These are phyloP conservation scores for Zasmidium citrigriseum DNA, from an alignment of 2,329 filamentous ascomycete genomes.

Conservation along the genomic window DNA sequence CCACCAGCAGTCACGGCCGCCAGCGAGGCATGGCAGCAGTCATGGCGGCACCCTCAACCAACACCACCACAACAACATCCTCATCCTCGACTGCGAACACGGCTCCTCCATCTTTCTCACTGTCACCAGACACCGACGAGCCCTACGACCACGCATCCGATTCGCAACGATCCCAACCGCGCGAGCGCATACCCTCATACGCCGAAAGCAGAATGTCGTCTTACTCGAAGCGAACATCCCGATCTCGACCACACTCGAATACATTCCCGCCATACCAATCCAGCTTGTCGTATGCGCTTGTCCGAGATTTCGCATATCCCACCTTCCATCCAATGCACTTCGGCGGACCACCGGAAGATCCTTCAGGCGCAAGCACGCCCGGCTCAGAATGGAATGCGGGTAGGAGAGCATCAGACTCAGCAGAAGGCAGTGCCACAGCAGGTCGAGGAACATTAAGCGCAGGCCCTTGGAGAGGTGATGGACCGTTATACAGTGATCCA, in stretches of 20 bases:
- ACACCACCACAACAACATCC: background rate
- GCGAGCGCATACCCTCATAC: slow-evolving; percentile 7
- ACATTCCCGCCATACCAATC: slow-evolving; percentile 82
- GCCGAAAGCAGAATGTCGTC: slow-evolving; percentile 81
- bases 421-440: slow-evolving; percentile 20
- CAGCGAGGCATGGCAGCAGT: background rate
- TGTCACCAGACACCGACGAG: slow-evolving; percentile 3
- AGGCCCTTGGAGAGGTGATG: slow-evolving; percentile 46
- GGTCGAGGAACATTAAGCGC: slow-evolving; percentile 52
- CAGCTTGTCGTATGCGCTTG: slow-evolving; percentile 81
- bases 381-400: slow-evolving; percentile 74
- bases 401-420: slow-evolving; percentile 75
- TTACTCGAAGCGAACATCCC: slow-evolving; percentile 65
- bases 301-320: slow-evolving; percentile 95
- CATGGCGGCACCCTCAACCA: slow-evolving; percentile 1
- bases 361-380: slow-evolving; percentile 81
- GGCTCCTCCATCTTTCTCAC: slow-evolving; percentile 6
- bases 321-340: slow-evolving; percentile 84
- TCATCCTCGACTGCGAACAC: slow-evolving; percentile 7
- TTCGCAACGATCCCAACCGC: background rate
- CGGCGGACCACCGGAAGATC: slow-evolving; percentile 79
- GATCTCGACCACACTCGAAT: slow-evolving; percentile 78
- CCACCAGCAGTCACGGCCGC: background rate
- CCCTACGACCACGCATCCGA: slow-evolving; percentile 3
- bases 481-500: slow-evolving; percentile 30